These are phyloP conservation scores for Cinnamomum chago DNA, from an alignment of 164 flowering plant species.

Conservation along the genomic window DNA sequence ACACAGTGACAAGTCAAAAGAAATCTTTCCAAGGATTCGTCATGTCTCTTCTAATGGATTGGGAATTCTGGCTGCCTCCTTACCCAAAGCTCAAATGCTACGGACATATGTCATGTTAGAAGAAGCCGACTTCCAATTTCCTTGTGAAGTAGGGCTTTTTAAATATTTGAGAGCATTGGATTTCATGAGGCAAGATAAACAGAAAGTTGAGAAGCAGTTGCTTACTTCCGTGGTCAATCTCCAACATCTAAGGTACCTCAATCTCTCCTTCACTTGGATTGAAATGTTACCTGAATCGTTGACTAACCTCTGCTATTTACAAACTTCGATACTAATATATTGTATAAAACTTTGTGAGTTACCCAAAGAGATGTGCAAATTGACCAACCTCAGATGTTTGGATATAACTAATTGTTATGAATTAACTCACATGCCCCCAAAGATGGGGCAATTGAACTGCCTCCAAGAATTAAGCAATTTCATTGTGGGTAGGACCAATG, in stretches of 20 bases:
- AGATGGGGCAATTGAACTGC: not conserved
- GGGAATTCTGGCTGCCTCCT: not conserved
- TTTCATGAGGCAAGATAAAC: not conserved
- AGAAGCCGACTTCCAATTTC: not conserved
- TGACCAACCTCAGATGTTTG: conserved; percentile 9
- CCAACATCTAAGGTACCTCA: conserved; percentile 13
- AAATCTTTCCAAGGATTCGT: not conserved
- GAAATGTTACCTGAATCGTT: conserved; percentile 11
- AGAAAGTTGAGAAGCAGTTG: not conserved
- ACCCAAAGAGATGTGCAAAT: conserved; percentile 8
- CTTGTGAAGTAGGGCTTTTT: not conserved
- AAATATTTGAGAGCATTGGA: conserved; percentile 5
- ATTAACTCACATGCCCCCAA: not conserved
- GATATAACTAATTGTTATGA: not conserved
- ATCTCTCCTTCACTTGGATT: conserved; percentile 1
- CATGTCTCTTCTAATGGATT: not conserved
- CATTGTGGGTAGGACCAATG: not conserved
- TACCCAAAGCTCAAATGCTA: not conserved
- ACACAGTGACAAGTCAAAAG: not conserved
- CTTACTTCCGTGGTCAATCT: conserved; percentile 4
- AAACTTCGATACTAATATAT: not conserved
- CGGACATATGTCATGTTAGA: not conserved
- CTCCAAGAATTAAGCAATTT: not conserved
- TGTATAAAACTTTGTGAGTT: not conserved
- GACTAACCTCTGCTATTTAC: not conserved